These are phyloP conservation scores for Phytophthora rubi DNA, from an alignment of 352 stramenopile genomes.

Conservation along the genomic window DNA sequence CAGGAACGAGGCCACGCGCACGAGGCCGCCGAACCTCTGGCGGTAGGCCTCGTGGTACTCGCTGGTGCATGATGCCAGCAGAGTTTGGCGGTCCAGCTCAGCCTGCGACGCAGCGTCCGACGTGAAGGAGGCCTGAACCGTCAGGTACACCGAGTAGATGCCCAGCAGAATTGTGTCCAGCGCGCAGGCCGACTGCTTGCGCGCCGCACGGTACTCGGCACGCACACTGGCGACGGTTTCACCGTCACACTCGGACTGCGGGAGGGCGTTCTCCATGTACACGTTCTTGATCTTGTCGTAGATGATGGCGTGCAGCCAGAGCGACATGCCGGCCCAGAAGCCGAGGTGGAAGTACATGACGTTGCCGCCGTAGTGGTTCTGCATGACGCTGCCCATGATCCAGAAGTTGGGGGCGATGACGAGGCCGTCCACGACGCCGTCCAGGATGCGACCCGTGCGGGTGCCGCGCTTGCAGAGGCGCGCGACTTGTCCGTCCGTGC, in stretches of 20 bases:
- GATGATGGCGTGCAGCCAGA: conserved; percentile 82
- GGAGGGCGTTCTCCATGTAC: conserved; percentile 86
- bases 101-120: conserved; percentile 69
- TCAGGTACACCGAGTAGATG: conserved; percentile 84
- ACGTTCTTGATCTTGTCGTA: conserved; percentile 91
- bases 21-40: conserved; percentile 58
- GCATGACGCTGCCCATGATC: conserved; percentile 60
- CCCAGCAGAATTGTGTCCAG: conserved; percentile 75
- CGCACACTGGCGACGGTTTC: conserved; percentile 82
- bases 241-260: conserved; percentile 78
- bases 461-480: conserved; percentile 84
- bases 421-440: conserved; percentile 77
- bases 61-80: conserved; percentile 69
- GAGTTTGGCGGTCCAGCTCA: conserved; percentile 56
- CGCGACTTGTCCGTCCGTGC: conserved; percentile 82
- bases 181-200: conserved; percentile 64
- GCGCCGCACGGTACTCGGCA: conserved; percentile 69
- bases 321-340: conserved; percentile 67
- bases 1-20: conserved; percentile 82
- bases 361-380: conserved; percentile 58
- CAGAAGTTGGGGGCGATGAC: conserved; percentile 81
- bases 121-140: conserved; percentile 67
- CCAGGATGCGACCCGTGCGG: conserved; percentile 80
- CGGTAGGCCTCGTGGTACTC: conserved; percentile 72
- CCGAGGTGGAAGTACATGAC: conserved; percentile 57